Evolutionary conservation across 306 rosid species (phyloP).

Genomic region (Cucumis melo): DNA sequence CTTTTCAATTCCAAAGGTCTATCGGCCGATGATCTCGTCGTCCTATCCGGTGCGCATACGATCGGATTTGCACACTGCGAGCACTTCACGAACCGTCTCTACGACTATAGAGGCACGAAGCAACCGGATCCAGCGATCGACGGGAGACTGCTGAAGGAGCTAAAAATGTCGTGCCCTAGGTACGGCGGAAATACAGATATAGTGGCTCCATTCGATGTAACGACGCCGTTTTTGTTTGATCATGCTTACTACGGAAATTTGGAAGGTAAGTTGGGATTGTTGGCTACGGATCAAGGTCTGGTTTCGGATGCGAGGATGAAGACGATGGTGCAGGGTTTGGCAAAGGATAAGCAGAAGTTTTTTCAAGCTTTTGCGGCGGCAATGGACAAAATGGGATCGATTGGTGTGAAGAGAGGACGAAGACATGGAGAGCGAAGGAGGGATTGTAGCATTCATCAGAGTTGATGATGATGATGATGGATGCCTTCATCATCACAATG

Average conservation of each 20-base stretch:
- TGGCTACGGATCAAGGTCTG: constrained; percentile 73
- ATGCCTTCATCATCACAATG: neutral
- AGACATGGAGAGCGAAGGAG: constrained; percentile 66
- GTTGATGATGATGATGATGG: no score
- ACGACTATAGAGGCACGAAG: constrained; percentile 34
- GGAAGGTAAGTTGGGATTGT: constrained; percentile 45
- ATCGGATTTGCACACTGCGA: constrained; percentile 75
- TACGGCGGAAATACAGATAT: constrained; percentile 50
- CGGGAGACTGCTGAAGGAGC: constrained; percentile 37
- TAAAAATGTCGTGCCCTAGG: constrained; percentile 66
- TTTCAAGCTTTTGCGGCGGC: constrained; percentile 64
- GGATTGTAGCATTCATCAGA: neutral
- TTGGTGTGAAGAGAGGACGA: constrained; percentile 48
- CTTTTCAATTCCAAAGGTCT: constrained; percentile 72
- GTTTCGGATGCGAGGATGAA: constrained; percentile 49
- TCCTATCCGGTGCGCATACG: constrained; percentile 88
- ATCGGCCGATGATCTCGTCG: constrained; percentile 49
- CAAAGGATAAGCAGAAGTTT: constrained; percentile 55
- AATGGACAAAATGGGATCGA: constrained; percentile 70
- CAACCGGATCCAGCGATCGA: constrained; percentile 62
- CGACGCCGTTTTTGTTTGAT: constrained; percentile 71
- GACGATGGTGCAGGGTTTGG: constrained; percentile 38
- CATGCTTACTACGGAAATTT: constrained; percentile 75
- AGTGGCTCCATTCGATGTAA: constrained; percentile 78
- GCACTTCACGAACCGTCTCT: constrained; percentile 36